Evolutionary conservation across 768 basidiomycete species (phyloP).

Genomic region (Cystofilobasidium bisporidii): DNA sequence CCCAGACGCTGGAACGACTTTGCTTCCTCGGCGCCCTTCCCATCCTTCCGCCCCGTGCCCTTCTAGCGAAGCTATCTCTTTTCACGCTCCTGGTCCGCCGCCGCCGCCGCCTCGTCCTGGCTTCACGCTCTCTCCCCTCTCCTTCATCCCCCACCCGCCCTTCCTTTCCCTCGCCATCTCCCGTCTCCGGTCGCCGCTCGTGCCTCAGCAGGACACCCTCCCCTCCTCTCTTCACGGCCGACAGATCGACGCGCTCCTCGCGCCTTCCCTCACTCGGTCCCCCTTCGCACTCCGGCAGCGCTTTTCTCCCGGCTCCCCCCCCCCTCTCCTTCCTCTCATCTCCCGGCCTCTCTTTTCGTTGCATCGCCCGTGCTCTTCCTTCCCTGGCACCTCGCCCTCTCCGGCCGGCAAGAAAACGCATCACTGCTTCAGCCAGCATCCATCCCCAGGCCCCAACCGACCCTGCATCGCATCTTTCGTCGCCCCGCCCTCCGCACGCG

Average conservation of each 20-base stretch:
- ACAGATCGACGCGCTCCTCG: too few relatives aligned
- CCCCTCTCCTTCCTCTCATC: too few relatives aligned
- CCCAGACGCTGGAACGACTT: neutral
- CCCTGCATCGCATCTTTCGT: neutral
- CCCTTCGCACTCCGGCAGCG: too few relatives aligned
- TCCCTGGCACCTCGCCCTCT: neutral
- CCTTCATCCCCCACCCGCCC: neutral
- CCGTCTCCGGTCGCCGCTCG: neutral
- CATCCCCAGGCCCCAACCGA: too few relatives aligned
- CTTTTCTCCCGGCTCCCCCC: too few relatives aligned
- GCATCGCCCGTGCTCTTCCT: too few relatives aligned
- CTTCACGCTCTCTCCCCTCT: neutral
- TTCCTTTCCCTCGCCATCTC: neutral
- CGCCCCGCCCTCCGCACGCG: neutral
- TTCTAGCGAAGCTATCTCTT: neutral
- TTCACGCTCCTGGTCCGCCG: neutral
- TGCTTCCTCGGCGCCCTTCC: neutral
- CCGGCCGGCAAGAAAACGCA: neutral
- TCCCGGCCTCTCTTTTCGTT: too few relatives aligned
- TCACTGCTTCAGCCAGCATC: neutral
- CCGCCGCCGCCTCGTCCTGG: neutral
- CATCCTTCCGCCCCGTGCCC: too few relatives aligned
- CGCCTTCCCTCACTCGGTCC: too few relatives aligned
- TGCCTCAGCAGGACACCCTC: neutral
- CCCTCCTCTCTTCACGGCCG: too few relatives aligned